These are phyloP conservation scores for Aureobasidium sp. DNA, from an alignment of 2,329 filamentous ascomycete species.

Conservation along the genomic window DNA sequence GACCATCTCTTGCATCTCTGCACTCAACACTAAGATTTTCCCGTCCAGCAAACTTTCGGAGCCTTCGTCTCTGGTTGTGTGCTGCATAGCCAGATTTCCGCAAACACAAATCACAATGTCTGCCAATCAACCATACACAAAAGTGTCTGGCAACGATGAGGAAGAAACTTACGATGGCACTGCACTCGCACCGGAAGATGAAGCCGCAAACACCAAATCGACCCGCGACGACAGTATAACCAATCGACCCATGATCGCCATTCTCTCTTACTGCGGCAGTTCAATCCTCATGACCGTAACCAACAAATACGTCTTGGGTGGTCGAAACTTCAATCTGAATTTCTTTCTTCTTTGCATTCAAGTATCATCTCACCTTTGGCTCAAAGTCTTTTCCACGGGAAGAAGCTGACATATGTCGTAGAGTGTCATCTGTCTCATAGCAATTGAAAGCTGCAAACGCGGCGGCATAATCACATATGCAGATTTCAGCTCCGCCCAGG, in stretches of 20 bases:
- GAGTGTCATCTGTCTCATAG: conserved; percentile 81
- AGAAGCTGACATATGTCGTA: conserved; percentile 32
- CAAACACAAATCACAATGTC: neutral
- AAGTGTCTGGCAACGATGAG: neutral
- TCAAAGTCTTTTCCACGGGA: too few relatives aligned
- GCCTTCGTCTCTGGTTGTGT: too few relatives aligned
- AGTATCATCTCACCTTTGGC: conserved; percentile 56
- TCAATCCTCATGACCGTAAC: conserved; percentile 99
- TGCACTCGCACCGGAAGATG: too few relatives aligned
- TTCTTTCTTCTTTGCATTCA: conserved; percentile 91
- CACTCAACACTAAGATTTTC: too few relatives aligned
- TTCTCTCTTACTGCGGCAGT: conserved; percentile 83
- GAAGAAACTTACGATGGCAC: neutral
- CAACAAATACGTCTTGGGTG: conserved; percentile 97
- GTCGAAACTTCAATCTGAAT: conserved; percentile 86
- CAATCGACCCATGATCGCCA: conserved; percentile 48
- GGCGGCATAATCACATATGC: conserved; percentile 72
- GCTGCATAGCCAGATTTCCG: neutral
- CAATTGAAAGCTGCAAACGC: conserved; percentile 77
- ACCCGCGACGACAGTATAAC: neutral
- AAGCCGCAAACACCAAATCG: neutral
- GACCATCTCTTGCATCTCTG: too few relatives aligned
- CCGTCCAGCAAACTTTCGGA: too few relatives aligned
- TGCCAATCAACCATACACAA: conserved; percentile 1
- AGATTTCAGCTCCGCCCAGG: conserved; percentile 82